Base-by-base conservation (phyloP, 2,329 filamentous ascomycete genomes). In the Huntiella moniliformis region DNA sequence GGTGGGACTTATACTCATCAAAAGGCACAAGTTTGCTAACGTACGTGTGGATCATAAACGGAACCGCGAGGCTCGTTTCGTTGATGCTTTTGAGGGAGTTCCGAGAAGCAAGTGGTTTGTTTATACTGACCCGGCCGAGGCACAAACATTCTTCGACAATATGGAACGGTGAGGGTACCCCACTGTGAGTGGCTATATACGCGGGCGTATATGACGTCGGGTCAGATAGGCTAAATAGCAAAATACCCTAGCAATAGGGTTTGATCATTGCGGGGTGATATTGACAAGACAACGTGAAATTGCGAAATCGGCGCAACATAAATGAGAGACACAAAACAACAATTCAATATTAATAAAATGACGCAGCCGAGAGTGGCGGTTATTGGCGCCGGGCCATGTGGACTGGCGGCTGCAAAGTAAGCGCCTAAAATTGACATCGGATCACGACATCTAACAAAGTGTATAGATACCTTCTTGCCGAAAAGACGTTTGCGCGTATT, bases 1-100 rank as follows among this genome's bases (percentile, higher is more conserved):
- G 84, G 74, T 95, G 51, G 74, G 74, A 51, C 71, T 82, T 10
- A 91, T 96, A 40, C 79, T 83, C 52, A 93, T 95, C 55, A 74
- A 87, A 45, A 88, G 83, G 57, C 85, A 91, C 0, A 77, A 70
- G 2, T 80, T 87, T 51, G 73, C 91, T 17, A 75, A 78, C 0
- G 72, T 70, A 2, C 55, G 76, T 8, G 74, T 79, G 31, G 81
- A 88, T 60, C 67, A 79, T 32, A 73, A 80, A 54, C 82, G 82
- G 61, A 85, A 84, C 54, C 77, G 79, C 55, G 68, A 74, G 0
- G 69, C 74, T 53, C 68, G 91, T 28, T 96, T 96, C 55, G 77
- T 86, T 57, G 73, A 76, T 55, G 88, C 88, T 0, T 96, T 96
- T 58, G 67, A 78, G 53, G 77, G 69, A 36, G 67, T 95, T 6